Evolutionary conservation across 2,329 filamentous ascomycete genomes (phyloP).

Genomic region (Zymoseptoria tritici): DNA sequence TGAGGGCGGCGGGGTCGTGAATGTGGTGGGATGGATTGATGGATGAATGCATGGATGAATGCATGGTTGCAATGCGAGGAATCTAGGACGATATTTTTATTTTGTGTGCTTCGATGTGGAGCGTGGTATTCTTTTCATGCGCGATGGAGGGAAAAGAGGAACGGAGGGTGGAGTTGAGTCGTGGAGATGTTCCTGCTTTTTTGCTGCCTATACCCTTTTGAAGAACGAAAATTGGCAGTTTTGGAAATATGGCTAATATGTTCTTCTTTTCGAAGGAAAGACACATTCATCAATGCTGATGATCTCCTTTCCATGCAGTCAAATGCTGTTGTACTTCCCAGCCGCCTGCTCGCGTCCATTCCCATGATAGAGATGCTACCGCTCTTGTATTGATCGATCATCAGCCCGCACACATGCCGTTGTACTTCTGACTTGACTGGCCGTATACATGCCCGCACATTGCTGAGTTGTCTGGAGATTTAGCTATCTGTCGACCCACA

Average conservation of each 20-base stretch:
- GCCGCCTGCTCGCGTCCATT: too few species aligned
- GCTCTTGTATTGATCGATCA: too few species aligned
- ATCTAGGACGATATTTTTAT: not conserved
- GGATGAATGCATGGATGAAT: not conserved
- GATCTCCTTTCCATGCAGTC: too few species aligned
- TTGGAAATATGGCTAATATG: not conserved
- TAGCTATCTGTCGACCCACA: too few species aligned
- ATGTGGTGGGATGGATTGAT: not conserved
- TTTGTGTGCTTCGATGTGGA: not conserved
- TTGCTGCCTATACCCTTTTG: not conserved
- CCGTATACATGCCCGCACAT: too few species aligned
- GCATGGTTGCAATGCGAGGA: not conserved
- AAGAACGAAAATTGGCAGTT: not conserved
- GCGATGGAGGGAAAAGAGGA: too few species aligned
- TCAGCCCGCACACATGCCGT: too few species aligned
- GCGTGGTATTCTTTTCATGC: not conserved
- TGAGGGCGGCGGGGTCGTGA: conserved; percentile 24
- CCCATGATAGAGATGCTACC: too few species aligned
- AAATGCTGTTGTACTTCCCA: too few species aligned
- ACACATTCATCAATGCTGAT: not conserved
- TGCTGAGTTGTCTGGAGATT: too few species aligned
- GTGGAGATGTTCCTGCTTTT: not conserved
- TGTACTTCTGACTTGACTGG: too few species aligned
- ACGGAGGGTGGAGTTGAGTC: too few species aligned
- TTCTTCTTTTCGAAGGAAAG: not conserved